Percentiles rank a stretch among this genome's conserved stretches.
These are phyloP conservation scores for Russula sp. DNA, from an alignment of 768 basidiomycete genomes.

Conservation along the genomic window DNA sequence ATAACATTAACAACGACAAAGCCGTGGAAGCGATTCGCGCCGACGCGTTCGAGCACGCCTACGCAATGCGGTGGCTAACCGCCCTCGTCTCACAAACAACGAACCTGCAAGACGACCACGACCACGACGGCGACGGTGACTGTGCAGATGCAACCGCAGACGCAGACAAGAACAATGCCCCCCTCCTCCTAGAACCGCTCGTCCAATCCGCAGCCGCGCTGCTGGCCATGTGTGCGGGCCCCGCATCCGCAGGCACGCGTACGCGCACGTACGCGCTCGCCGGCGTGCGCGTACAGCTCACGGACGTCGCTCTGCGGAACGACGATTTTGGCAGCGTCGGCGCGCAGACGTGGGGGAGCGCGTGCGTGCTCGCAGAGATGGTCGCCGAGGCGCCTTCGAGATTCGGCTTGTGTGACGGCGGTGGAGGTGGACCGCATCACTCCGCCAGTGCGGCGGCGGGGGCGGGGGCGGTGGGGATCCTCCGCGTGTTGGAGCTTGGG, in stretches of 20 bases:
- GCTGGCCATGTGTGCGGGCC: constrained; percentile 58
- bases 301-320: constrained; percentile 65
- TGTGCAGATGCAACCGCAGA: too few relatives aligned
- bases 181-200: constrained; percentile 32
- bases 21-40: constrained; percentile 35
- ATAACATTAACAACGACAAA: background rate
- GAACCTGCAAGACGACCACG: background rate
- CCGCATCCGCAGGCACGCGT: constrained; percentile 55
- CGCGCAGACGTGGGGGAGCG: constrained; percentile 86
- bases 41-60: constrained; percentile 65
- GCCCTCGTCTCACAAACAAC: constrained; percentile 40
- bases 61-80: constrained; percentile 70
- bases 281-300: constrained; percentile 41
- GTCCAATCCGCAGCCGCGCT: constrained; percentile 53
- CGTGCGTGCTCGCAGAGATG: constrained; percentile 73
- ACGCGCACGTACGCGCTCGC: constrained; percentile 48
- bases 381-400: constrained; percentile 50
- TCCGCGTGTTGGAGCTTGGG: constrained; percentile 49
- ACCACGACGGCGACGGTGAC: background rate
- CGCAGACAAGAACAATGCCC: background rate
- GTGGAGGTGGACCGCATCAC: background rate
- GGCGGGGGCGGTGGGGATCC: background rate
- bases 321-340: constrained; percentile 69
- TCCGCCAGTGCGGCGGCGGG: background rate
- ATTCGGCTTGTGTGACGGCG: constrained; percentile 39